phyloP scores from a whole-genome alignment of 2,329 filamentous ascomycete species.

The Westerdykella ornata region DNA sequence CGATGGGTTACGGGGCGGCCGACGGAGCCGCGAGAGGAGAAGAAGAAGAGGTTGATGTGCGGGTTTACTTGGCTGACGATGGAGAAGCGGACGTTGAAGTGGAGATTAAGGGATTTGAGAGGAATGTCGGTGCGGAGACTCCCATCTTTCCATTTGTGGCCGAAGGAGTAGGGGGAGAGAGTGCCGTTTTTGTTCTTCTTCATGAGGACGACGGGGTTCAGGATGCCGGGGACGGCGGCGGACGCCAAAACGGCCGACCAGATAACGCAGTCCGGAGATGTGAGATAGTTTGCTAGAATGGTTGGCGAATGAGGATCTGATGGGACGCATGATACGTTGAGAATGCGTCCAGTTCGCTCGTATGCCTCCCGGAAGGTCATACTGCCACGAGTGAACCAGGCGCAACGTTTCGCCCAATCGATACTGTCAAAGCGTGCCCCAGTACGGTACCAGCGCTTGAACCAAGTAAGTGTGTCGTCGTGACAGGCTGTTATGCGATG shows the following conservation, averaged over 20 bases:
- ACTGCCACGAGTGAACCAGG: constrained; percentile 86
- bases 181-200: constrained; percentile 71
- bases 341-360: constrained; percentile 82
- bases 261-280: constrained; percentile 91
- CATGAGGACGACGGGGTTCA: constrained; percentile 92
- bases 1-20: constrained; percentile 92
- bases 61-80: constrained; percentile 87
- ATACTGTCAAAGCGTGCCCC: constrained; percentile 91
- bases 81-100: constrained; percentile 98
- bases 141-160: constrained; percentile 99
- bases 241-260: constrained; percentile 96
- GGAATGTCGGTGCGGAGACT: constrained; percentile 92
- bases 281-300: constrained; percentile 92
- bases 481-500: constrained; percentile 76
- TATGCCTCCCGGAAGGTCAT: constrained; percentile 95
- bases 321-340: constrained; percentile 94
- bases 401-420: constrained; percentile 77
- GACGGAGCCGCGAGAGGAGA: constrained; percentile 85
- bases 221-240: constrained; percentile 88
- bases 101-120: constrained; percentile 84
- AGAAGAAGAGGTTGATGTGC: constrained; percentile 98
- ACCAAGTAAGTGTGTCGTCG: constrained; percentile 70
- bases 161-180: constrained; percentile 86
- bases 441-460: constrained; percentile 80
- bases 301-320: constrained; percentile 89